Percentiles rank a stretch among this genome's conserved stretches.
phyloP scores from a whole-genome alignment of 169 alveolate species.

The Theileria equi region DNA sequence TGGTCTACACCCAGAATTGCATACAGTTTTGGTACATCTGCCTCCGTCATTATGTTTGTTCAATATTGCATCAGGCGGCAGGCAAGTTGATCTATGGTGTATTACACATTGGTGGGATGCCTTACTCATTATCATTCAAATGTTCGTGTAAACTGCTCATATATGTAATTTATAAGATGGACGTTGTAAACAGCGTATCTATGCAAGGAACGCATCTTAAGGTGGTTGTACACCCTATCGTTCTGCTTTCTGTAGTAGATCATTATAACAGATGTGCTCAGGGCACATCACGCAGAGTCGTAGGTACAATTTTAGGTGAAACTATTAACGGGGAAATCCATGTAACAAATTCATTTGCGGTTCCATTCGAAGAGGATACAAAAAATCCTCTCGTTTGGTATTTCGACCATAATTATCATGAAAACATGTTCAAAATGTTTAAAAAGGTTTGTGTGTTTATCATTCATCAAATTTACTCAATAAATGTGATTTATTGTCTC shows the following conservation, averaged over 20 bases:
- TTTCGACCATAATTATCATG: constrained; percentile 97
- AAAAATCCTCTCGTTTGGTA: constrained; percentile 97
- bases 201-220: constrained; percentile 45
- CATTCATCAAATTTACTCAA: neutral
- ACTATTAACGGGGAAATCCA: constrained; percentile 82
- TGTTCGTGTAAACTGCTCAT: constrained; percentile 30
- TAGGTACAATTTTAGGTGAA: constrained; percentile 98
- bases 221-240: constrained; percentile 95
- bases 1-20: constrained; percentile 75
- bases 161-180: constrained; percentile 56
- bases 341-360: constrained; percentile 96
- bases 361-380: constrained; percentile 99
- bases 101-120: constrained; percentile 27
- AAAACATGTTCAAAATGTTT: constrained; percentile 94
- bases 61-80: neutral
- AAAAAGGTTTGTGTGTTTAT: constrained; percentile 78
- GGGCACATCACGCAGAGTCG: constrained; percentile 94
- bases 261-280: constrained; percentile 96
- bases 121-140: neutral
- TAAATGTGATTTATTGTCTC: neutral
- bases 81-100: neutral
- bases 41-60: neutral
- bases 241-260: constrained; percentile 96
- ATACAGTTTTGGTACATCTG: constrained; percentile 50
- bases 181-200: constrained; percentile 46